Conservation (phyloP, 257 asterid genomes). For the Lycium barbarum region DNA sequence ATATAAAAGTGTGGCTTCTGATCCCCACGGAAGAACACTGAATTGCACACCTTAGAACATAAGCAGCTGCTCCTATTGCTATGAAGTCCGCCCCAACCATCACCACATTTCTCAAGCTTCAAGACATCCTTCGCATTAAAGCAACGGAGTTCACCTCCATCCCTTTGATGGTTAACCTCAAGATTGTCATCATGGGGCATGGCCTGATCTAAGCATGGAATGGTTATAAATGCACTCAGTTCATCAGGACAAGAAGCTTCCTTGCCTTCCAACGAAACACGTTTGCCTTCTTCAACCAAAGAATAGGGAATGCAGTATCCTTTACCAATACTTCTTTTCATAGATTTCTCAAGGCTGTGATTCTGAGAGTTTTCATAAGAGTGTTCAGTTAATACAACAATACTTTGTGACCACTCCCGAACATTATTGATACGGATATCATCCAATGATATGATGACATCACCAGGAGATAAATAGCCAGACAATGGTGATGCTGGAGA, state of each 20-base stretch:
- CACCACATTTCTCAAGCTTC: slow-evolving; percentile 64
- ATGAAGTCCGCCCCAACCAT: slow-evolving; percentile 39
- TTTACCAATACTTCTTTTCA: slow-evolving; percentile 36
- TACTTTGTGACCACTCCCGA: slow-evolving; percentile 67
- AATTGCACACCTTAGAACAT: slow-evolving; percentile 66
- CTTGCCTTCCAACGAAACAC: slow-evolving; percentile 46
- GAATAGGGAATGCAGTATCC: slow-evolving; percentile 79
- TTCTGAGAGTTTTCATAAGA: slow-evolving; percentile 34
- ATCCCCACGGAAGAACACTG: not conserved
- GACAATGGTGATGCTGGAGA: slow-evolving; percentile 69
- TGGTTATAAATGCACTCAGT: slow-evolving; percentile 59
- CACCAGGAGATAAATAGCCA: slow-evolving; percentile 66
- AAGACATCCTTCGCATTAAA: slow-evolving; percentile 75
- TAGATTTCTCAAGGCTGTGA: slow-evolving; percentile 38
- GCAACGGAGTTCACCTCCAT: slow-evolving; percentile 51
- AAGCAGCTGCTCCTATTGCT: slow-evolving; percentile 55
- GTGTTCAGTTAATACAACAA: slow-evolving; percentile 49
- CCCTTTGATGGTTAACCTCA: slow-evolving; percentile 37
- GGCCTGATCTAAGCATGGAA: slow-evolving; percentile 51
- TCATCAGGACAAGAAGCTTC: slow-evolving; percentile 66
- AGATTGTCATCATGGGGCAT: slow-evolving; percentile 34
- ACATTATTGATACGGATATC: slow-evolving; percentile 53
- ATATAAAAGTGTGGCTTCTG: not conserved
- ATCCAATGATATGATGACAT: slow-evolving; percentile 65
- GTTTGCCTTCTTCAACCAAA: slow-evolving; percentile 52